Conservation (phyloP, 371 early-diverging fungal genomes). For the Apophysomyces elegans region DNA sequence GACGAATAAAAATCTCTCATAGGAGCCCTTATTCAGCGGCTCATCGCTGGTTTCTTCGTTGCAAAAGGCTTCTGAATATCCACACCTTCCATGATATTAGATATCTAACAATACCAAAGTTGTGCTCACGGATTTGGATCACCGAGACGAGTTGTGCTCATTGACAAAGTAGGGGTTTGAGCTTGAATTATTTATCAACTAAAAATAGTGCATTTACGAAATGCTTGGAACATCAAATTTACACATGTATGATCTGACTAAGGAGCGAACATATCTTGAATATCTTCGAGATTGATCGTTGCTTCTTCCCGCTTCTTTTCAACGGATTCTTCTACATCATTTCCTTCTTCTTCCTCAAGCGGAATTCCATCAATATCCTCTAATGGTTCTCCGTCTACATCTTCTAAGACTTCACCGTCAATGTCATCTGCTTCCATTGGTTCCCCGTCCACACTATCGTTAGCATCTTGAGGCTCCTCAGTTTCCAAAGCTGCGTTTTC, state of each 20-base stretch:
- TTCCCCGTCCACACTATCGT: conserved; percentile 40
- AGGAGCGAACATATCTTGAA: conserved; percentile 23
- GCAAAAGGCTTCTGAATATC: too few relatives aligned
- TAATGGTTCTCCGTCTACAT: conserved; percentile 25
- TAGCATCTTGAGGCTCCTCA: conserved; percentile 16
- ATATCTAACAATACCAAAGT: too few relatives aligned
- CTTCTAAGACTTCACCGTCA: conserved; percentile 40
- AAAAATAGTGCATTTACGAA: background rate
- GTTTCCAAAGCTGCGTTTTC: conserved; percentile 24
- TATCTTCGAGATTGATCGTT: conserved; percentile 2
- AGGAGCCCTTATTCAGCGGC: too few relatives aligned
- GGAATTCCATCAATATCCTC: conserved; percentile 12
- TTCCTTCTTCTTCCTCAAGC: background rate
- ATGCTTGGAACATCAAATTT: background rate
- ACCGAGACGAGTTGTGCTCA: background rate
- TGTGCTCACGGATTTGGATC: too few relatives aligned
- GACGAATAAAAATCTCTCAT: too few relatives aligned
- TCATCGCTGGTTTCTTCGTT: too few relatives aligned
- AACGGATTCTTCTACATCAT: background rate
- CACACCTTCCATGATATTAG: too few relatives aligned
- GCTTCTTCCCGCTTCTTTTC: conserved; percentile 13
- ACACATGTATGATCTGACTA: background rate
- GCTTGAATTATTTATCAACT: background rate
- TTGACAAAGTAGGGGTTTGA: background rate
- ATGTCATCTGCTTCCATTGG: conserved; percentile 42